Conservation (phyloP, 257 asterid species). For the Cynanchum wilfordii region DNA sequence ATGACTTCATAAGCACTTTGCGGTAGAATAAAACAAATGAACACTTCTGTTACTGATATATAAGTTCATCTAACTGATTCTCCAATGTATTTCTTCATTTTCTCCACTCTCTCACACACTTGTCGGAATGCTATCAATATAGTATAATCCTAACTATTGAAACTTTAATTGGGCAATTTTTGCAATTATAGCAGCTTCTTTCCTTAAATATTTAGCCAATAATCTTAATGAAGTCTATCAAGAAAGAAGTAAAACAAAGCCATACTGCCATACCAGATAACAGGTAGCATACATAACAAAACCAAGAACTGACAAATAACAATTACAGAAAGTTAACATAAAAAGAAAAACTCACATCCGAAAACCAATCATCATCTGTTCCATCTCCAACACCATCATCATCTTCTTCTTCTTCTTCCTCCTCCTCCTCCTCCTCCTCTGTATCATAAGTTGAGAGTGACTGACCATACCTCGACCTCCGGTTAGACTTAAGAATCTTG, state of each 20-base stretch:
- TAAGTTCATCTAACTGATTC: background rate
- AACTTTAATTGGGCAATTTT: background rate
- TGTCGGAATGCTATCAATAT: background rate
- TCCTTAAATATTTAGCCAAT: background rate
- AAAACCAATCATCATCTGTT: constrained; percentile 34
- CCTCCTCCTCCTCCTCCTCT: constrained; percentile 34
- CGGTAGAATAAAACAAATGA: background rate
- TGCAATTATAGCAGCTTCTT: background rate
- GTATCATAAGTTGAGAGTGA: constrained; percentile 56
- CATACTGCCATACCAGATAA: background rate
- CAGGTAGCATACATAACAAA: background rate
- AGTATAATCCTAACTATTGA: background rate
- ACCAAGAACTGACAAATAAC: background rate
- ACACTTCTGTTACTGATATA: background rate
- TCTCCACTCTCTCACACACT: background rate
- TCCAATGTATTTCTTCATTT: background rate
- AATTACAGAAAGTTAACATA: background rate
- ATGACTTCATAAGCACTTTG: background rate
- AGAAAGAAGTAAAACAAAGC: background rate
- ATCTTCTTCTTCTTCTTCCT: too few species aligned
- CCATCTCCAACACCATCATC: constrained; percentile 16
- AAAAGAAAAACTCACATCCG: constrained; percentile 44
- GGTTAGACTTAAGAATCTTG: constrained; percentile 67
- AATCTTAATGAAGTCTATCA: background rate
- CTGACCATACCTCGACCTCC: constrained; percentile 61